Evolutionary conservation across 441 rosid species (phyloP).

Genomic region (Euphorbia celastroides): DNA sequence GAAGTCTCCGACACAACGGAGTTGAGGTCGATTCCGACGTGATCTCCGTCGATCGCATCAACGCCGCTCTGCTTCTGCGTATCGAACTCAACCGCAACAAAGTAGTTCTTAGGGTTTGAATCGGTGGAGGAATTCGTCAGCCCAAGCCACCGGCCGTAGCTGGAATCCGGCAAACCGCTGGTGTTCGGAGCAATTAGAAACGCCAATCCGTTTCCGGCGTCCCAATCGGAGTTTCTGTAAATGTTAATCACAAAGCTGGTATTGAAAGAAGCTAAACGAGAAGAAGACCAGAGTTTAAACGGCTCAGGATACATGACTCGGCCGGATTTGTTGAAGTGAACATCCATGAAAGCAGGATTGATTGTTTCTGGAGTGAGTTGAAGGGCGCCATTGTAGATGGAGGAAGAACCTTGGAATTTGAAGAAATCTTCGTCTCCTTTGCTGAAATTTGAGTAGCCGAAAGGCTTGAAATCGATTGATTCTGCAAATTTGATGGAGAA

Average conservation of each 20-base stretch:
- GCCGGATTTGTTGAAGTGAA: constrained; percentile 31
- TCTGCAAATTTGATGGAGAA: not conserved
- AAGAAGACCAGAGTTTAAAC: constrained; percentile 34
- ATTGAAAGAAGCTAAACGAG: constrained; percentile 35
- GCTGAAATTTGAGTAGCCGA: not conserved
- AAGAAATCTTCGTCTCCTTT: not conserved
- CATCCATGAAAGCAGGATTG: not conserved
- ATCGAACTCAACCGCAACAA: constrained; percentile 52
- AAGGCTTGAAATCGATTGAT: not conserved
- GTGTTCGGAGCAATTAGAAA: constrained; percentile 41
- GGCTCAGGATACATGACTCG: constrained; percentile 29
- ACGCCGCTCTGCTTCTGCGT: constrained; percentile 28
- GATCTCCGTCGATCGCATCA: constrained; percentile 42
- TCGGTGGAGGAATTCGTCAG: constrained; percentile 36
- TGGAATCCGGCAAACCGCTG: constrained; percentile 17
- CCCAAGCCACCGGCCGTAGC: constrained; percentile 42
- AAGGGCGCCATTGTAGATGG: constrained; percentile 5
- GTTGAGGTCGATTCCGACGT: constrained; percentile 54
- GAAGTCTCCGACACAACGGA: constrained; percentile 26
- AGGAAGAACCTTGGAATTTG: not conserved
- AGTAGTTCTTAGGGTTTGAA: constrained; percentile 23
- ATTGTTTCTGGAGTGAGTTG: constrained; percentile 10
- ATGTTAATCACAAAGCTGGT: constrained; percentile 39
- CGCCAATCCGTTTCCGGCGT: constrained; percentile 41
- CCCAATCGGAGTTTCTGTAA: constrained; percentile 7